phyloP scores from a whole-genome alignment of 164 flowering plant genomes.

The Umbilicus rupestris region DNA sequence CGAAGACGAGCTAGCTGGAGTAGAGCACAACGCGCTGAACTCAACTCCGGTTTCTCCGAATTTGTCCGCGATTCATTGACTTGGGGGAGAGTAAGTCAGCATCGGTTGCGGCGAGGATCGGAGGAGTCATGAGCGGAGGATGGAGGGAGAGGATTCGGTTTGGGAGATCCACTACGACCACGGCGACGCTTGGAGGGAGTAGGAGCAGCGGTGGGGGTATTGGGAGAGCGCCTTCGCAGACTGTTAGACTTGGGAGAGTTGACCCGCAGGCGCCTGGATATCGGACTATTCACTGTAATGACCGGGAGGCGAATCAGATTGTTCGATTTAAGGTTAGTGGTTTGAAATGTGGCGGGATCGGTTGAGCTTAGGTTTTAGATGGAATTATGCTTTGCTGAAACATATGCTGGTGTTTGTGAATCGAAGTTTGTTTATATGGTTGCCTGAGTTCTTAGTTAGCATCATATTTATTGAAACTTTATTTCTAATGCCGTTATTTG shows the following conservation, averaged over 20 bases:
- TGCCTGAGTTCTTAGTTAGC: neutral
- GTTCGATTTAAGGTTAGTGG: slow-evolving; percentile 59
- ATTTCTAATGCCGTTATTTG: too few relatives aligned
- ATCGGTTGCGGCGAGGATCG: neutral
- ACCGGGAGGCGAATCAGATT: slow-evolving; percentile 67
- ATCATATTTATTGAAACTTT: neutral
- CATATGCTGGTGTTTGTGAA: neutral
- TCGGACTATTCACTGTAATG: slow-evolving; percentile 75
- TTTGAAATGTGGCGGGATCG: neutral
- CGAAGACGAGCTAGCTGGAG: too few relatives aligned
- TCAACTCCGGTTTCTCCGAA: too few relatives aligned
- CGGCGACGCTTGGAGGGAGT: slow-evolving; percentile 4
- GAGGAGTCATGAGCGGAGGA: slow-evolving; percentile 1
- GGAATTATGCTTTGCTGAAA: neutral
- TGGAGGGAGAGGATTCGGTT: neutral
- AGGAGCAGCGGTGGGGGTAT: slow-evolving; percentile 16
- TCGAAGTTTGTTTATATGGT: neutral
- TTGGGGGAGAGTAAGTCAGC: too few relatives aligned
- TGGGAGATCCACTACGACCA: neutral
- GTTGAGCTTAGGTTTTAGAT: neutral
- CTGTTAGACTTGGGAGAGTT: slow-evolving; percentile 60
- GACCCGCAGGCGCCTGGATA: slow-evolving; percentile 85
- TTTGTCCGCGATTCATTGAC: too few relatives aligned
- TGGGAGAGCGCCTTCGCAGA: too few relatives aligned
- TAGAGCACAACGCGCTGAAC: too few relatives aligned